Percentiles rank a stretch among this genome's conserved stretches.
These are phyloP conservation scores for Cordyceps sp. DNA, from an alignment of 2,329 filamentous ascomycete genomes.

Conservation along the genomic window DNA sequence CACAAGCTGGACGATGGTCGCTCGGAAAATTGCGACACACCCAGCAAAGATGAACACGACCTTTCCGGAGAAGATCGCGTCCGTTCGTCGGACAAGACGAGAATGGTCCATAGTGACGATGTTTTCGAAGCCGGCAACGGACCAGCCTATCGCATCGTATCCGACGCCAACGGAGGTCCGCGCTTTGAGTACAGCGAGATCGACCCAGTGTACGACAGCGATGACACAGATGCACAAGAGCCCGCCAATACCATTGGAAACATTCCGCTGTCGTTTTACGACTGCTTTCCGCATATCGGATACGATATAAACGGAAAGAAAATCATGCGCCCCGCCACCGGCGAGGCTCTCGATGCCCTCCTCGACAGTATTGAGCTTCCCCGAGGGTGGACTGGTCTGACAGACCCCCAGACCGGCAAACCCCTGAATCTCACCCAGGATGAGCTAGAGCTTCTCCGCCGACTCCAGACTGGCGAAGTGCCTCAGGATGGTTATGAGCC, in stretches of 20 bases:
- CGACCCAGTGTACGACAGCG: slow-evolving; percentile 87
- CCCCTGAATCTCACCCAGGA: slow-evolving; percentile 75
- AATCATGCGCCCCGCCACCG: slow-evolving; percentile 89
- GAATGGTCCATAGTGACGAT: too few relatives aligned
- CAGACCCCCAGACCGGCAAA: slow-evolving; percentile 85
- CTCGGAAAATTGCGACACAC: background rate
- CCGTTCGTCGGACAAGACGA: slow-evolving; percentile 19
- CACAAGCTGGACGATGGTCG: too few relatives aligned
- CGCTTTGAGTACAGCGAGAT: slow-evolving; percentile 91
- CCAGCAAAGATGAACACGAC: slow-evolving; percentile 10
- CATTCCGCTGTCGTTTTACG: slow-evolving; percentile 89
- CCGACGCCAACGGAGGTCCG: slow-evolving; percentile 77
- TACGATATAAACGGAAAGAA: slow-evolving; percentile 99
- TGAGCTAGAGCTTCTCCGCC: slow-evolving; percentile 75
- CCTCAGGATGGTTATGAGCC: slow-evolving; percentile 82
- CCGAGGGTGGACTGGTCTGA: slow-evolving; percentile 92
- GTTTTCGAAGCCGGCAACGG: background rate
- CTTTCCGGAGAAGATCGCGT: background rate
- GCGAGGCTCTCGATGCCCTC: slow-evolving; percentile 81
- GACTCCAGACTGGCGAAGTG: slow-evolving; percentile 77
- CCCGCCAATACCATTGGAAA: slow-evolving; percentile 84
- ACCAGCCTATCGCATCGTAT: slow-evolving; percentile 31
- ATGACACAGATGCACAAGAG: slow-evolving; percentile 72
- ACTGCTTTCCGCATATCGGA: slow-evolving; percentile 93
- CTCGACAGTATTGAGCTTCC: slow-evolving; percentile 94